A percentile compares a stretch with the other conserved stretches of the same genome.
Conservation (phyloP, 2,329 filamentous ascomycete genomes). For the Drechslerella stenobrocha region DNA sequence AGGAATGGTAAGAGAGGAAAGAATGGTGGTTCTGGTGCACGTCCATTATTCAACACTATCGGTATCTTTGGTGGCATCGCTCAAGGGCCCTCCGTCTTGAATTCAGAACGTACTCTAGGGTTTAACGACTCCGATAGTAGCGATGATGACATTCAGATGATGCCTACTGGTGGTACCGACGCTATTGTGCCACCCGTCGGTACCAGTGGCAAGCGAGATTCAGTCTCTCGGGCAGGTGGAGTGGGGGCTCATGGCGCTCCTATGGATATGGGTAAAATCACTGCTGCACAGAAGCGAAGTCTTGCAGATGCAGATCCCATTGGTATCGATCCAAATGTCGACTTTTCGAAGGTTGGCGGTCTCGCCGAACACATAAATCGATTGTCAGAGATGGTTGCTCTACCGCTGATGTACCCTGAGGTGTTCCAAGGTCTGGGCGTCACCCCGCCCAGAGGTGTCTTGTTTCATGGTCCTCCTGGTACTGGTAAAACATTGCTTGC, state of each 20-base stretch:
- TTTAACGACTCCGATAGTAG: constrained; percentile 86
- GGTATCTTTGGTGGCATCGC: constrained; percentile 90
- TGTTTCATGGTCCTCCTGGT: constrained; percentile 95
- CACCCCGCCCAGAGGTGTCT: constrained; percentile 87
- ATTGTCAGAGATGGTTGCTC: constrained; percentile 96
- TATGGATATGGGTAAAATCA: constrained; percentile 78
- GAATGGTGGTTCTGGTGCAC: constrained; percentile 67
- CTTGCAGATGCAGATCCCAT: constrained; percentile 92
- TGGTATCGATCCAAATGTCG: constrained; percentile 87
- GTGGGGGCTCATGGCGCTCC: constrained; percentile 48
- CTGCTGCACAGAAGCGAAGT: constrained; percentile 73
- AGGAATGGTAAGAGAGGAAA: constrained; percentile 65
- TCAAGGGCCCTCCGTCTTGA: constrained; percentile 71
- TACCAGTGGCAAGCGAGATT: constrained; percentile 52
- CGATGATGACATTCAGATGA: constrained; percentile 80
- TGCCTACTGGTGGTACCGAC: constrained; percentile 56
- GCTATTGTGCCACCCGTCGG: constrained; percentile 25
- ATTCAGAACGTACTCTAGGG: constrained; percentile 71
- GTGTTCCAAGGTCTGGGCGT: constrained; percentile 89
- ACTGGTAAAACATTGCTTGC: constrained; percentile 98
- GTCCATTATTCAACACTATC: constrained; percentile 82
- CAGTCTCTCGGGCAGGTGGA: constrained; percentile 54
- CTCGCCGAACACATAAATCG: constrained; percentile 93
- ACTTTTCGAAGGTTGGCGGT: constrained; percentile 91
- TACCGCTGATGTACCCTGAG: constrained; percentile 91